Conservation (phyloP, 2,329 filamentous ascomycete genomes). For the Aureobasidium sp. region DNA sequence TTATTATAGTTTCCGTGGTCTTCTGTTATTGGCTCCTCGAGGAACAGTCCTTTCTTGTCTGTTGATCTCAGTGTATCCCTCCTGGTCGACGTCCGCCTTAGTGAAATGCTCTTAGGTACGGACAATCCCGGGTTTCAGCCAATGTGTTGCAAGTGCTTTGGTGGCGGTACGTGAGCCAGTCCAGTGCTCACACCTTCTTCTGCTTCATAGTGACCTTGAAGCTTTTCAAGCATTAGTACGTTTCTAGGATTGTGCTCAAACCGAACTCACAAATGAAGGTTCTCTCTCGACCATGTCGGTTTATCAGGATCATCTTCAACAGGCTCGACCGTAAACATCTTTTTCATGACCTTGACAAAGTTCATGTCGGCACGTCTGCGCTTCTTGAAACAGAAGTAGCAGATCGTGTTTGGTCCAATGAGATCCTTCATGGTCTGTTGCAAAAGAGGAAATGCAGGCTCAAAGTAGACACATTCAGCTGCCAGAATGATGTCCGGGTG, state of each 20-base stretch:
- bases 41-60: not conserved
- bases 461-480: conserved; percentile 95
- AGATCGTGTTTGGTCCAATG: conserved; percentile 57
- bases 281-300: conserved; percentile 39
- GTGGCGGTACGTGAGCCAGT: not conserved
- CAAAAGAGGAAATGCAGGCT: conserved; percentile 86
- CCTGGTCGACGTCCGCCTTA: too few relatives aligned
- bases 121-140: not conserved
- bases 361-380: conserved; percentile 61
- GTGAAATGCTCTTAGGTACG: not conserved
- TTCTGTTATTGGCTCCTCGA: not conserved
- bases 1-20: not conserved
- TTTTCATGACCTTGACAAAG: conserved; percentile 45
- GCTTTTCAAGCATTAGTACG: not conserved
- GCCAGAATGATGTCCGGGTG: conserved; percentile 80
- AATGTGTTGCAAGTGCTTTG: not conserved
- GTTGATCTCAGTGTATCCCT: too few relatives aligned
- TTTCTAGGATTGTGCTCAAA: too few relatives aligned
- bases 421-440: conserved; percentile 70
- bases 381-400: conserved; percentile 93
- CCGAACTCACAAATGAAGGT: conserved; percentile 41
- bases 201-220: conserved; percentile 11
- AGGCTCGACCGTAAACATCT: conserved; percentile 41
- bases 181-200: not conserved
- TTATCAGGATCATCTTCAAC: conserved; percentile 44